phyloP scores from a whole-genome alignment of 2,329 filamentous ascomycete genomes.

The Endoconidiophora laricicola region DNA sequence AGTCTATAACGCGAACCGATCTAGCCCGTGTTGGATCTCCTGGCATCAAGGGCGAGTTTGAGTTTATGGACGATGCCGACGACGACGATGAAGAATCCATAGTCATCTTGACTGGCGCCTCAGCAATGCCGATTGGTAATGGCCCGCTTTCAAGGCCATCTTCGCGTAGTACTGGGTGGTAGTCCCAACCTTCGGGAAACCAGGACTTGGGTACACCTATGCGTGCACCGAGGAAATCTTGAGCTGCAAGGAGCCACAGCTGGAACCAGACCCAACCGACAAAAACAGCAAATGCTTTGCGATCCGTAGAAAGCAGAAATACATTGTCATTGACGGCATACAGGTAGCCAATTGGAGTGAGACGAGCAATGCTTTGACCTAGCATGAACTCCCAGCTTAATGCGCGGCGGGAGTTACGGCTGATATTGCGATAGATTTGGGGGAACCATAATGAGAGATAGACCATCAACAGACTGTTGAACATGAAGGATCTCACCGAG shows the following conservation, averaged over 20 bases:
- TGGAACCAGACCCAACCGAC: constrained; percentile 74
- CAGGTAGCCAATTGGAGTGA: constrained; percentile 74
- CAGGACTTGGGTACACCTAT: constrained; percentile 61
- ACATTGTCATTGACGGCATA: constrained; percentile 66
- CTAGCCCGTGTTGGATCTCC: constrained; percentile 19
- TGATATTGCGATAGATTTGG: constrained; percentile 78
- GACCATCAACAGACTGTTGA: constrained; percentile 47
- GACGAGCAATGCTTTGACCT: constrained; percentile 62
- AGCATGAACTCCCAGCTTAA: constrained; percentile 83
- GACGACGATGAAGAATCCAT: background rate
- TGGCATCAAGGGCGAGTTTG: constrained; percentile 18
- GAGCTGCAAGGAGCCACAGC: constrained; percentile 57
- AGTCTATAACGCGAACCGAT: constrained; percentile 51
- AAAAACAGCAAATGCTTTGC: constrained; percentile 48
- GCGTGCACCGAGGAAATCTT: constrained; percentile 76
- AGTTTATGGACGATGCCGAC: constrained; percentile 19
- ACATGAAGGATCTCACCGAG: constrained; percentile 35
- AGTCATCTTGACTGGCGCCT: constrained; percentile 3
- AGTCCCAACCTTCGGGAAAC: constrained; percentile 73
- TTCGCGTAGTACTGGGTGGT: constrained; percentile 75
- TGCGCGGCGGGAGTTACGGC: constrained; percentile 80
- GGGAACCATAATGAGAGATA: constrained; percentile 89
- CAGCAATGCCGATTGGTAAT: constrained; percentile 55
- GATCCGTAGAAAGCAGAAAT: constrained; percentile 52
- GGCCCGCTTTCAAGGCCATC: constrained; percentile 66